Base-by-base conservation (phyloP, 805 yeast genomes). In the Kazachstania psychrophila region DNA sequence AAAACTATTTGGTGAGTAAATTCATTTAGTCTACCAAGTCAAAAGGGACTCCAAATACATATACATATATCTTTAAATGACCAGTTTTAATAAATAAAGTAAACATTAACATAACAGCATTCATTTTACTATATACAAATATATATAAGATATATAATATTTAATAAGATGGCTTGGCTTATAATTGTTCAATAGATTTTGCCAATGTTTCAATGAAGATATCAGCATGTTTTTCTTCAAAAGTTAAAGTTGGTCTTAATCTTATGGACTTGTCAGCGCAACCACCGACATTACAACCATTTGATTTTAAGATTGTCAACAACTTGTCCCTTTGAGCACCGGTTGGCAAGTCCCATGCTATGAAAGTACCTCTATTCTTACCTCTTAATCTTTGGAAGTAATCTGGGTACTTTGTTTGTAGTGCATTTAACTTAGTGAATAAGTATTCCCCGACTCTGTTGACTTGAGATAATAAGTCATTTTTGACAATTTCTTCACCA, bases 1-100 rank as follows among this genome's bases (percentile, higher is more conserved):
- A 68, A 78, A 95, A 58, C 66, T 92, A 45, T 88, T 89, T 66
- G 97, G 98, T 31, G 97, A 92, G 65, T 86, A 68, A 46, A n/a
- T n/a, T n/a, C n/a, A n/a, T n/a, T n/a, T n/a, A n/a, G n/a, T n/a
- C n/a, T n/a, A n/a, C n/a, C n/a, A n/a, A n/a, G n/a, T n/a, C n/a
- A n/a, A n/a, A n/a, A n/a, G n/a, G n/a, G n/a, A n/a, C n/a, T n/a
- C n/a, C n/a, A n/a, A n/a, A n/a, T n/a, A n/a, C n/a, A n/a, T n/a
- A n/a, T n/a, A n/a, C n/a, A n/a, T n/a, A n/a, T n/a, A n/a, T n/a
- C n/a, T n/a, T n/a, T n/a, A n/a, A n/a, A n/a, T n/a, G n/a, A n/a
- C n/a, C n/a, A n/a, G n/a, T n/a, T n/a, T n/a, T n/a, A n/a, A n/a
- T n/a, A n/a, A n/a, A n/a, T n/a, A n/a, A n/a, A n/a, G n/a, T n/a